phyloP scores from a whole-genome alignment of 371 early-diverging fungal genomes.

The Mucor plumbeus region DNA sequence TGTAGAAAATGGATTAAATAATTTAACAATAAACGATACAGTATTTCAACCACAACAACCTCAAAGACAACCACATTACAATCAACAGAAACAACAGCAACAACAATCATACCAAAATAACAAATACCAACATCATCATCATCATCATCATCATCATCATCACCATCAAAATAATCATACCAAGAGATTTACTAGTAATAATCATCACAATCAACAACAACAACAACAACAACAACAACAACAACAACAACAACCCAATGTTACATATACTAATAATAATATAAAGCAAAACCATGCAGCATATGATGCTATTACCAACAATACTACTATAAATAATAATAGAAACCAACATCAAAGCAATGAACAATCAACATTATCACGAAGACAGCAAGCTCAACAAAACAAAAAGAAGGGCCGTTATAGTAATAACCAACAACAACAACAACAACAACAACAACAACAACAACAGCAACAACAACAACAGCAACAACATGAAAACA shows the following conservation, averaged over 20 bases:
- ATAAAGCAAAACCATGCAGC: background rate
- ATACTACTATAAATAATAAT: background rate
- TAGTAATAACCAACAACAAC: conserved; percentile 9
- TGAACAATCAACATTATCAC: background rate
- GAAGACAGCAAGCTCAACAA: background rate
- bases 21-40: background rate
- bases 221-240: background rate
- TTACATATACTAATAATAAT: background rate
- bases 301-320: background rate
- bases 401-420: background rate
- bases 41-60: background rate
- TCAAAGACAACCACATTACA: background rate
- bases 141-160: background rate
- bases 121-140: background rate
- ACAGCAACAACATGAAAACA: background rate
- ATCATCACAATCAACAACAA: too few relatives aligned
- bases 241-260: conserved; percentile 1
- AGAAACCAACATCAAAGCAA: background rate
- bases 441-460: background rate
- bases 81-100: background rate
- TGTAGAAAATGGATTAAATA: background rate
- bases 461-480: conserved; percentile 2
- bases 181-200: background rate
- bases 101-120: conserved; percentile 1
- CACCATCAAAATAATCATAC: background rate